Base-by-base conservation (phyloP, 441 rosid genomes). In the Aleurites moluccanus region DNA sequence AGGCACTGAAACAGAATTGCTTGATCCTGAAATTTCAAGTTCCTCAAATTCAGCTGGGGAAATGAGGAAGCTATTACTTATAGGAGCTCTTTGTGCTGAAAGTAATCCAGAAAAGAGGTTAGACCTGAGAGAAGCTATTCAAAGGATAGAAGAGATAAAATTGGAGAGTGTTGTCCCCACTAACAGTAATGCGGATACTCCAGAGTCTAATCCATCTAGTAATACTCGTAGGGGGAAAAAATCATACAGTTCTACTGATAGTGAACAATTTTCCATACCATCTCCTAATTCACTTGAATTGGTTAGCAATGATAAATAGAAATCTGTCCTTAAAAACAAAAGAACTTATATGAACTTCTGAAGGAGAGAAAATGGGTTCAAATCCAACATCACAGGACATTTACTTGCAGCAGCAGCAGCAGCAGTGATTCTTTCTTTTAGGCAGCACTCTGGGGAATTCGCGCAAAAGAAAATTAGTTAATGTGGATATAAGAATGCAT, bases 1-100 rank as follows among this genome's bases (percentile, higher is more conserved):
- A 53, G 86, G 92, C 15, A 83, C 73, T 52, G 83, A 85, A 73
- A 64, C 75, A 1, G 87, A 91, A 67, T 30, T 88, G 59, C 84
- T 91, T 23, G 97, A 92, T 79, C 95, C 90, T 0, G 87, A 83
- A 73, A 90, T 92, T 35, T 84, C 80, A 53, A n/a, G 77, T 21
- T 73, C 84, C 1, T 42, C 42, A 35, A 57, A 27, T 59, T 80
- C 84, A 0, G 35, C 73, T 6, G 76, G 74, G 0, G 85, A 85
- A 71, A 86, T 92, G 82, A 83, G 80, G 59, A 73, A 72, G 11
- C 88, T 94, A 20, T 84, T 91, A 23, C 69, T 80, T 56, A 81
- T 94, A 10, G 97, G 91, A 18, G 81, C 76, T 4, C 86, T 77
- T 67, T 92, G 98, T 75, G 81, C 87, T 0, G 75, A 83, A 76